Base-by-base conservation (phyloP, 352 stramenopile genomes). In the Globisporangium paroecandrum region DNA sequence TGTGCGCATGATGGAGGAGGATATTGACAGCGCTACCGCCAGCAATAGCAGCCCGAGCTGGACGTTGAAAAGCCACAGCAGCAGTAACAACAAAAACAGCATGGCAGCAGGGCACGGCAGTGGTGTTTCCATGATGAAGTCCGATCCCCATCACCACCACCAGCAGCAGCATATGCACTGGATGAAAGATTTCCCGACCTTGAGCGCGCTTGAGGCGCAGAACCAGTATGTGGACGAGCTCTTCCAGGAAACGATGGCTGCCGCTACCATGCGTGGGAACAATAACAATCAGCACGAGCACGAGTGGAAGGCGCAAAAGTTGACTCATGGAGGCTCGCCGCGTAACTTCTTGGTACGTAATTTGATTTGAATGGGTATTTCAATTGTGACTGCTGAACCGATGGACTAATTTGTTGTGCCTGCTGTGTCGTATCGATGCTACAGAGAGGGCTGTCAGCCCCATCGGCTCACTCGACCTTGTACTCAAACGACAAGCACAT, bases 171-270 rank as follows among this genome's bases (percentile, higher is more conserved):
- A 69, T 8, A 38, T 69, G 54, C 56, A 65, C 13, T 72, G 67
- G 67, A 54, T 64, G 62, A 72, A 72, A 24, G 62, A 65, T 54
- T 66, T 69, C 8, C n/a, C 54, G 5, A 65, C 18, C 18, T 15
- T 47, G 20, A 38, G 43, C 4, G 49, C 51, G 0, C 46, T 69
- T 12, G 67, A 75, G 32, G 57, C 69, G 25, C 61, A 63, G 12
- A 69, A 71, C 22, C 27, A 66, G 29, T 78, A 62, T 41, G 59
- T 81, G 6, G 77, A 85, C 18, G 71, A 69, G 22, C 27, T 69
- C 5, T 69, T 64, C 24, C 64, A 69, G 22, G 64, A 78, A 32
- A 65, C 75, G 43, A 32, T 51, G 22, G 27, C 66, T 13, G 55
- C 32, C 6, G 54, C 54, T 7, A 41, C 25, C 2, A 36, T 32